Evolutionary conservation across 768 basidiomycete species (phyloP).

Genomic region (Exidia glandulosa): DNA sequence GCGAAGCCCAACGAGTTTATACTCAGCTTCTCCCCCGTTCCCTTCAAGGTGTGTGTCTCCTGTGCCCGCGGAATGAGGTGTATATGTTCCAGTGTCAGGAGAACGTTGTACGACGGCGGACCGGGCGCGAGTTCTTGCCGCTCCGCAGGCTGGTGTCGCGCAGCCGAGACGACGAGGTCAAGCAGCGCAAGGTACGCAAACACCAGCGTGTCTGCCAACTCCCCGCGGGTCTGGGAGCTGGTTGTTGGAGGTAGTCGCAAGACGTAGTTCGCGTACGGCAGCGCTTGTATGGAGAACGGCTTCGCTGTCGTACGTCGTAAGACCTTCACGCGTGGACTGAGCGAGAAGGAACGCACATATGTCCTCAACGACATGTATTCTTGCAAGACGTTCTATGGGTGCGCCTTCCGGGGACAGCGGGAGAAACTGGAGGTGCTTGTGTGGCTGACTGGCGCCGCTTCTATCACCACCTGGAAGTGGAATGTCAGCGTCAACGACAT

Average conservation of each 20-base stretch:
- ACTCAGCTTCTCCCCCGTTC: slow-evolving; percentile 47
- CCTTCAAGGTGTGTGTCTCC: slow-evolving; percentile 45
- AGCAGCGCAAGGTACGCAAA: slow-evolving; percentile 59
- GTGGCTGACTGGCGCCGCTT: slow-evolving; percentile 82
- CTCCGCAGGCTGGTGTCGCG: slow-evolving; percentile 54
- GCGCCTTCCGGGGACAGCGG: slow-evolving; percentile 53
- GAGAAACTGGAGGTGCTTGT: slow-evolving; percentile 87
- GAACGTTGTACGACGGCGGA: slow-evolving; percentile 69
- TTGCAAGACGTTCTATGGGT: slow-evolving; percentile 66
- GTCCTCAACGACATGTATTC: slow-evolving; percentile 39
- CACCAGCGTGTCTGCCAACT: slow-evolving; percentile 43
- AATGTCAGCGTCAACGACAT: neutral
- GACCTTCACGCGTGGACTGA: neutral
- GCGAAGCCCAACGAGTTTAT: slow-evolving; percentile 87
- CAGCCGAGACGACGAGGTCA: slow-evolving; percentile 64
- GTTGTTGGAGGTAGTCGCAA: slow-evolving; percentile 44
- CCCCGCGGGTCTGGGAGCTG: slow-evolving; percentile 22
- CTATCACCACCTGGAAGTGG: slow-evolving; percentile 52
- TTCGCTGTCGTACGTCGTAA: slow-evolving; percentile 32
- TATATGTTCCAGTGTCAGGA: slow-evolving; percentile 74
- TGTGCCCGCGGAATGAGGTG: slow-evolving; percentile 70
- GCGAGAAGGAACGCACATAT: slow-evolving; percentile 33
- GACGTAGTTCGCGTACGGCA: slow-evolving; percentile 78
- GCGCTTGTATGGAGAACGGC: slow-evolving; percentile 53
- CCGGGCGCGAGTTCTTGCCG: slow-evolving; percentile 29